Conservation (phyloP, 2,329 filamentous ascomycete species). For the Trichoderma atrobrunneum region DNA sequence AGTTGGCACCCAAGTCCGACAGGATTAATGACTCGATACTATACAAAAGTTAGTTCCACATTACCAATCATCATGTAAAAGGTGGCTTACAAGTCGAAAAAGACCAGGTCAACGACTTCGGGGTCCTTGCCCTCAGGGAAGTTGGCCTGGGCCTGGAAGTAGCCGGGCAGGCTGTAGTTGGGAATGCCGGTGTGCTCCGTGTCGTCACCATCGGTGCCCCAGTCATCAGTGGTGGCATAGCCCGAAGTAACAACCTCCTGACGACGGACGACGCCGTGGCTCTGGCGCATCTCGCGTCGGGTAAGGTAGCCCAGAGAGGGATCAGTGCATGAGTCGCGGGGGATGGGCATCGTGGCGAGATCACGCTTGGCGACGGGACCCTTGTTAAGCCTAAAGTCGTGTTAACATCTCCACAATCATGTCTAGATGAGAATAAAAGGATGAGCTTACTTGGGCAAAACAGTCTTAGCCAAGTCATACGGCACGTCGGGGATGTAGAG, state of each 20-base stretch:
- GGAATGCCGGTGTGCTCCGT: conserved; percentile 50
- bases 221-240: conserved; percentile 56
- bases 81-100: conserved; percentile 48
- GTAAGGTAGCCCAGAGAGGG: conserved; percentile 35
- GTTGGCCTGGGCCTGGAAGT: conserved; percentile 48
- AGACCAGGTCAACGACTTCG: conserved; percentile 50
- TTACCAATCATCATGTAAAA: background rate
- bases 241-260: conserved; percentile 48
- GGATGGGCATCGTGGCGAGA: conserved; percentile 37
- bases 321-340: conserved; percentile 47
- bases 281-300: conserved; percentile 26
- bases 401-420: background rate
- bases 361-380: conserved; percentile 35
- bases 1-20: conserved; percentile 36
- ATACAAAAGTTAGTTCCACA: background rate
- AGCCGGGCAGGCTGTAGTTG: conserved; percentile 46
- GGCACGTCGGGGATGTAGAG: conserved; percentile 53
- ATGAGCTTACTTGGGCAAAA: conserved; percentile 29
- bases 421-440: background rate
- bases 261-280: conserved; percentile 44
- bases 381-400: conserved; percentile 40
- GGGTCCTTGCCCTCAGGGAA: conserved; percentile 45
- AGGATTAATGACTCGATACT: conserved; percentile 41
- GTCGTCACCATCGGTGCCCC: conserved; percentile 55
- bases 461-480: conserved; percentile 40